Base-by-base conservation (phyloP, 2,329 filamentous ascomycete genomes). In the Cladorrhinum sp. region DNA sequence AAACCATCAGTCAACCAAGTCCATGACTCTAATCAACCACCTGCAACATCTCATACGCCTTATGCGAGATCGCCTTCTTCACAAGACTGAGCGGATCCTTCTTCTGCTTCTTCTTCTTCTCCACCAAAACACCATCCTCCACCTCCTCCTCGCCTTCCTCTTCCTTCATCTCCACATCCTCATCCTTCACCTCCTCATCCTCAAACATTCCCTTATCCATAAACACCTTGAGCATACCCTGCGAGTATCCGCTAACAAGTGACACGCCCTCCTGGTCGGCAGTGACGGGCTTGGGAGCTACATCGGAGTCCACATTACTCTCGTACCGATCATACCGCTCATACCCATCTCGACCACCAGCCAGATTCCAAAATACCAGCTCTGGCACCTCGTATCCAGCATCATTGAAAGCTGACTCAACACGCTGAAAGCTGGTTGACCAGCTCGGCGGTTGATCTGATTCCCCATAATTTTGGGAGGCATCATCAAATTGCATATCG, bases 361-460 rank as follows among this genome's bases (percentile, higher is more conserved):
- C 81, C 18, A 86, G 73, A 65, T 85, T 85, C 84, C 83, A 86
- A 68, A 84, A 86, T 2, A 86, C 74, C n/a, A 87, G 71, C 68
- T 83, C 76, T 0, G 84, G 84, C 71, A 86, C 75, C 59, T 84
- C 78, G 65, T 86, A 86, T 0, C 84, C 83, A 2, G 78, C 77
- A 0, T 75, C 69, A 10, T 71, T 67, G 68, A 76, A 86, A 45
- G 72, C 69, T 20, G 61, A 62, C 67, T 79, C 72, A 68, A 87
- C 78, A 3, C 79, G 75, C 65, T 83, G 77, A 66, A 78, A 83
- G 45, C 54, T 58, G 16, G 57, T 55, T 2, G 79, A 80, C 0
- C 77, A 78, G 2, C 20, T 23, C 32, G 9, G 16, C 9, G 67
- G 70, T 78, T 79, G 82, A n/a, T n/a, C n/a, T n/a, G n/a, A n/a